Base-by-base conservation (phyloP, 1,139 yeast species). In the Debaryomyces robertsiae region DNA sequence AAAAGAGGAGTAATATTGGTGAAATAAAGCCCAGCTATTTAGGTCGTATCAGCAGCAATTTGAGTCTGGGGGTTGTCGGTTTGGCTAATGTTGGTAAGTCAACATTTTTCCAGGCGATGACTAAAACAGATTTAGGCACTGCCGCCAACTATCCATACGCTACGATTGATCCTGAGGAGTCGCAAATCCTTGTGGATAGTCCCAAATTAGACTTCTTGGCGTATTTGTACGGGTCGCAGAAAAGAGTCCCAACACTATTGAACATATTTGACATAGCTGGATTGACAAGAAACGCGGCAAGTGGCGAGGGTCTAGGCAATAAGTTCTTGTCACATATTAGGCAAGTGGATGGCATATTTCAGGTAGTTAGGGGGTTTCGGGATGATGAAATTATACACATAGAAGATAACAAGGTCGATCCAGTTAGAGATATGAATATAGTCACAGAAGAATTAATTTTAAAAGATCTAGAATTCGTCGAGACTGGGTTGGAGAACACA, bases 71-170 rank as follows among this genome's bases (percentile, higher is more conserved):
- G 7, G 80, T 84, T 3, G 91, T 84, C 6, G 91, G 91, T 1
- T 64, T 84, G 24, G 91, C 93, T 25, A 84, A 84, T 52, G 89
- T 84, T 31, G 93, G 91, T 15, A 84, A 84, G 53, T 80, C 87
- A 17, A 77, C 83, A 1, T 75, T 79, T 48, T 79, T 79, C 58
- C 84, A 79, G 54, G 81, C 81, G 19, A 81, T 91, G 47, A 90
- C 98, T 25, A 77, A 79, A 46, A 77, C 85, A 6, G 73, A 68
- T 11, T 59, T 84, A 39, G 90, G 93, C 0, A 84, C 82, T 46
- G 90, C 91, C 1, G 91, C 89, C 19, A 84, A 84, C 57, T 84
- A 84, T 53, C 91, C 93, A 3, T 84, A 81, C 63, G 93, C 91
- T 10, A 84, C 93, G 1, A 84, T 84, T 27, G 84, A 82, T 31